Evolutionary conservation across 805 yeast species (phyloP).

Genomic region (Candida palmyrensis): DNA sequence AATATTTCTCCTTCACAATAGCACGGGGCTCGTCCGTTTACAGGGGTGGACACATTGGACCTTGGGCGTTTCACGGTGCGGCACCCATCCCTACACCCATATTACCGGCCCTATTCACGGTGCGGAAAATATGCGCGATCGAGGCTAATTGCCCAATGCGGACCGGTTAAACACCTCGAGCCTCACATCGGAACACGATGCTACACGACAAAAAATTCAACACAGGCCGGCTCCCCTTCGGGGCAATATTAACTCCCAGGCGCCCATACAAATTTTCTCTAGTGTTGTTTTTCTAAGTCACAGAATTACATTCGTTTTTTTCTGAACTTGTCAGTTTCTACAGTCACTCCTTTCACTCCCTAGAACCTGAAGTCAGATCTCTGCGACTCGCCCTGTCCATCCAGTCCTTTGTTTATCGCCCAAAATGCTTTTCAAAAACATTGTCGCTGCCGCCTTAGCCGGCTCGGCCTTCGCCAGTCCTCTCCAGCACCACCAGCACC

Average conservation of each 20-base stretch:
- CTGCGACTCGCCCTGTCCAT: slow-evolving; percentile 16
- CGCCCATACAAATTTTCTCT: too few relatives aligned
- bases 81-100: background rate
- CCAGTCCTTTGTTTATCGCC: slow-evolving; percentile 8
- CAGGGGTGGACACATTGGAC: too few relatives aligned
- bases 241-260: too few relatives aligned
- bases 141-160: background rate
- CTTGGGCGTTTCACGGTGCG: too few relatives aligned
- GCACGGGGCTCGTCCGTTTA: too few relatives aligned
- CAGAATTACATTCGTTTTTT: too few relatives aligned
- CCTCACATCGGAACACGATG: background rate
- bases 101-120: background rate
- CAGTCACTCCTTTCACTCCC: slow-evolving; percentile 31
- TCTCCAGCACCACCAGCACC: slow-evolving; percentile 52
- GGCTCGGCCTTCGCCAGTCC: slow-evolving; percentile 57
- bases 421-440: slow-evolving; percentile 43
- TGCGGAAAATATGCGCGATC: background rate
- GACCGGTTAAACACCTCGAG: background rate
- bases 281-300: background rate
- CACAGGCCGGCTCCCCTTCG: too few relatives aligned
- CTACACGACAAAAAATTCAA: slow-evolving; percentile 1
- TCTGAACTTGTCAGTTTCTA: slow-evolving; percentile 21
- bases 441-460: slow-evolving; percentile 46
- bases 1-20: too few relatives aligned
- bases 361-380: slow-evolving; percentile 8